These are phyloP conservation scores for Mycena capillaripes DNA, from an alignment of 768 basidiomycete species.

Conservation along the genomic window DNA sequence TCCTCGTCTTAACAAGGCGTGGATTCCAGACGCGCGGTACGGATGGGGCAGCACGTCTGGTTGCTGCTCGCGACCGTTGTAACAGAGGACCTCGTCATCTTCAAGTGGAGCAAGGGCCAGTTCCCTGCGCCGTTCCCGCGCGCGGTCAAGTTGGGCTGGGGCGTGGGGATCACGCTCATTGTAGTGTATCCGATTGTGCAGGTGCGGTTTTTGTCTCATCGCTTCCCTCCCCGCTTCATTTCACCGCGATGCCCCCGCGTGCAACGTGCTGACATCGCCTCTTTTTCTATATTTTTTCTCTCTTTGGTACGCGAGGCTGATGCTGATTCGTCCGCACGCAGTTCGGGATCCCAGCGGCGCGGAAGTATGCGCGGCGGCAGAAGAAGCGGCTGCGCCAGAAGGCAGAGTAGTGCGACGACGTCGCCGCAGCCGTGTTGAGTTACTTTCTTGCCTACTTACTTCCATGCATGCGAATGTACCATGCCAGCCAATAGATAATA, in stretches of 20 bases:
- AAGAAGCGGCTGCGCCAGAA: constrained; percentile 53
- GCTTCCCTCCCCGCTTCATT: too few species aligned
- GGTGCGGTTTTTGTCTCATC: constrained; percentile 34
- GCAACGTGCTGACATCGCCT: too few species aligned
- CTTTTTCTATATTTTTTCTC: constrained; percentile 22
- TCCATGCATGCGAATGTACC: not conserved
- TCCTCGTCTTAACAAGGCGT: too few species aligned
- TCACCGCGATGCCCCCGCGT: too few species aligned
- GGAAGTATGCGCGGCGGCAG: constrained; percentile 66
- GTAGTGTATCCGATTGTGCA: constrained; percentile 77
- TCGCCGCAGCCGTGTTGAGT: too few species aligned
- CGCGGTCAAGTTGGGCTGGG: constrained; percentile 77
- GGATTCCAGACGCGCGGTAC: constrained; percentile 82
- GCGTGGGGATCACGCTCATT: constrained; percentile 68
- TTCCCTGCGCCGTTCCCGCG: constrained; percentile 75
- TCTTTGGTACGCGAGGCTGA: not conserved
- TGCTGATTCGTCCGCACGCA: constrained; percentile 40
- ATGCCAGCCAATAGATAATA: too few species aligned
- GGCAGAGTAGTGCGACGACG: constrained; percentile 41
- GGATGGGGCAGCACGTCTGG: constrained; percentile 94
- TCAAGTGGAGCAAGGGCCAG: constrained; percentile 85
- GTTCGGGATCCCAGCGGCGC: constrained; percentile 76
- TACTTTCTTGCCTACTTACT: not conserved
- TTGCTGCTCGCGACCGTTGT: constrained; percentile 86
- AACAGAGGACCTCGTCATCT: constrained; percentile 85